Conservation (phyloP, 2,329 filamentous ascomycete genomes). For the Scleromitrula shiraiana region DNA sequence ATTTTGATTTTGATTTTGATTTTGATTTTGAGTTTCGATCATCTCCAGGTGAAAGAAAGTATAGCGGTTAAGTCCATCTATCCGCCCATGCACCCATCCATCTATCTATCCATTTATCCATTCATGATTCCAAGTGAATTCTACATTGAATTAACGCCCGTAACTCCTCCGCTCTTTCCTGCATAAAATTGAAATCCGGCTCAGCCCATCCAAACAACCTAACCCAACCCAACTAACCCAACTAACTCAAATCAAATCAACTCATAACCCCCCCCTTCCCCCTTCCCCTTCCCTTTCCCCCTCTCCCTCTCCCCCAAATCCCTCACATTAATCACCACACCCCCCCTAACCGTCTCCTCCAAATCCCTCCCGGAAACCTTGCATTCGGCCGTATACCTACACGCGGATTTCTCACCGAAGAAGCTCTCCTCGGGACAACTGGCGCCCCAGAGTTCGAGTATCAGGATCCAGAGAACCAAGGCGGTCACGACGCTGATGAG, state of each 20-base stretch:
- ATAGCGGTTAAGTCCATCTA: no score
- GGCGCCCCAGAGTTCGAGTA: slow-evolving; percentile 42
- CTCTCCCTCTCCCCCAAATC: slow-evolving; percentile 16
- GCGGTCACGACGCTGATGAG: slow-evolving; percentile 39
- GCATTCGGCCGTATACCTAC: slow-evolving; percentile 37
- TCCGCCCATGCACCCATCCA: no score
- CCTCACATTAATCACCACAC: slow-evolving; percentile 18
- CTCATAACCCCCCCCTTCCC: slow-evolving; percentile 16
- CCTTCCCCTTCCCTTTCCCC: slow-evolving; percentile 12
- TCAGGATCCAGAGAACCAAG: slow-evolving; percentile 38
- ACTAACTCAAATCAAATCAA: slow-evolving; percentile 6
- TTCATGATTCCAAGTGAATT: no score
- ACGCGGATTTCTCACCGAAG: slow-evolving; percentile 32
- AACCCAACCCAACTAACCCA: background rate
- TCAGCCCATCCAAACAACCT: no score
- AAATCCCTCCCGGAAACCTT: slow-evolving; percentile 32
- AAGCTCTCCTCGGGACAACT: slow-evolving; percentile 39
- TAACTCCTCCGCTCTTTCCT: no score
- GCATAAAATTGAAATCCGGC: no score
- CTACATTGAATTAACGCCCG: no score
- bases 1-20: no score
- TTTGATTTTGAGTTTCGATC: no score
- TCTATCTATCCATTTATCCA: no score
- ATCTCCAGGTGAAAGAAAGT: no score
- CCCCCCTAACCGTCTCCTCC: slow-evolving; percentile 22